These are phyloP conservation scores for Penicillium argentinense DNA, from an alignment of 495 filamentous ascomycete genomes.

Conservation along the genomic window DNA sequence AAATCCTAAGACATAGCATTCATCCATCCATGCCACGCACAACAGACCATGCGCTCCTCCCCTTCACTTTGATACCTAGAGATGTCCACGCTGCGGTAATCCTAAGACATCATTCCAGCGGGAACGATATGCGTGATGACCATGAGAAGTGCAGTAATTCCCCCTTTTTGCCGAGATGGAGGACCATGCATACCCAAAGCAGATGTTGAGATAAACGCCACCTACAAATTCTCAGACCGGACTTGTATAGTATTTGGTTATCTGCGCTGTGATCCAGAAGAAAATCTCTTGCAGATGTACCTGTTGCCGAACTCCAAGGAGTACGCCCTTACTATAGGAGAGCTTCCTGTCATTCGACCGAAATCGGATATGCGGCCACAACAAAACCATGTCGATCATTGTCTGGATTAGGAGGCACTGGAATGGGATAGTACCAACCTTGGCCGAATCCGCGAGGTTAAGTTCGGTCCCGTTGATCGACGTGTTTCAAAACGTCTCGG, in stretches of 20 bases:
- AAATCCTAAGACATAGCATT: too few species aligned
- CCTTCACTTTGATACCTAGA: too few species aligned
- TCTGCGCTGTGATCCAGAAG: conserved; percentile 11
- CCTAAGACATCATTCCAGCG: too few species aligned
- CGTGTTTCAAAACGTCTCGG: conserved; percentile 21
- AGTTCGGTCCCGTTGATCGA: conserved; percentile 18
- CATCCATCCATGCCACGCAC: too few species aligned
- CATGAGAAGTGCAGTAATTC: too few species aligned
- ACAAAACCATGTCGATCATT: conserved; percentile 19
- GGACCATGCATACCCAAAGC: not conserved
- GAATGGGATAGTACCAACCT: conserved; percentile 15
- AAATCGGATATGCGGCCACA: conserved; percentile 2
- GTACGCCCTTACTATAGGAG: not conserved
- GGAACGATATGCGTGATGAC: too few species aligned
- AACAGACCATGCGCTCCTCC: too few species aligned
- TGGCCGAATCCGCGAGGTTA: conserved; percentile 1
- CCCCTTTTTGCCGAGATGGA: not conserved
- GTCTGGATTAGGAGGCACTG: conserved; percentile 18
- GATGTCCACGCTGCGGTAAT: too few species aligned
- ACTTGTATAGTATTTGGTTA: conserved; percentile 23
- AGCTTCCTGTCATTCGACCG: not conserved
- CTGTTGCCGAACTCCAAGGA: conserved; percentile 21
- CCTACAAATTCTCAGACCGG: conserved; percentile 20
- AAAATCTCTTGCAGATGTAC: conserved; percentile 14
- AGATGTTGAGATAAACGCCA: not conserved